Conservation (phyloP, 2,329 filamentous ascomycete species). For the Sporothrix brasiliensis region DNA sequence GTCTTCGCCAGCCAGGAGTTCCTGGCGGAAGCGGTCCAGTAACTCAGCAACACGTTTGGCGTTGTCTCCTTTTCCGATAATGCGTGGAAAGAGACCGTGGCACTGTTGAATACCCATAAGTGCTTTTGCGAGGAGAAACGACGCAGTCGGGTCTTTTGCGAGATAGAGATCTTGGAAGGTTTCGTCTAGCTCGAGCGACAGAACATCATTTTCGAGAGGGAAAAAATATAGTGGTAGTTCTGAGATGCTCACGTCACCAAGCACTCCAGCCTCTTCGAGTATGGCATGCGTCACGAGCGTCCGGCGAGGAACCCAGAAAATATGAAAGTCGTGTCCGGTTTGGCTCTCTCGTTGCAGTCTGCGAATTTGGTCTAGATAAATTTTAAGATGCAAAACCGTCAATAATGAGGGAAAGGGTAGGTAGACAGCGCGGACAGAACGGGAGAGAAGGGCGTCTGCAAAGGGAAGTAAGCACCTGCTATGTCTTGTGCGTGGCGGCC, state of each 20-base stretch:
- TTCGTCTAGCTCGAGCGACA: slow-evolving; percentile 88
- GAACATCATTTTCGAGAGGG: slow-evolving; percentile 83
- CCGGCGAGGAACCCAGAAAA: slow-evolving; percentile 93
- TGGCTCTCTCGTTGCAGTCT: slow-evolving; percentile 84
- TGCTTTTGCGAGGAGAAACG: slow-evolving; percentile 84
- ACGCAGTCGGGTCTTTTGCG: slow-evolving; percentile 86
- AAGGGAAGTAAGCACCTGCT: slow-evolving; percentile 65
- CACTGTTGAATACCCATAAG: slow-evolving; percentile 92
- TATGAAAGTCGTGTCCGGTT: slow-evolving; percentile 91
- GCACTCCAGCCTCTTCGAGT: slow-evolving; percentile 87
- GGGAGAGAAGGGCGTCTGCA: background rate
- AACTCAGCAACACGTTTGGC: slow-evolving; percentile 86
- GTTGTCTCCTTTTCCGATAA: slow-evolving; percentile 94
- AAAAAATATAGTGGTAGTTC: slow-evolving; percentile 90
- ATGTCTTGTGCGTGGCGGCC: slow-evolving; percentile 80
- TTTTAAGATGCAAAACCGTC: background rate
- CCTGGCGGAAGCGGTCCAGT: slow-evolving; percentile 86
- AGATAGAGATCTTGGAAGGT: slow-evolving; percentile 87
- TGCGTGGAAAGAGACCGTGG: slow-evolving; percentile 90
- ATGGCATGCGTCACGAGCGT: slow-evolving; percentile 90
- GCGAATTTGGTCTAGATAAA: slow-evolving; percentile 79
- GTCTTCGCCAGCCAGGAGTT: slow-evolving; percentile 79
- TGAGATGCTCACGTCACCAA: slow-evolving; percentile 86
- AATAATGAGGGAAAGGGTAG: background rate
- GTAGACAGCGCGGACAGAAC: background rate